A percentile compares a stretch with the other conserved stretches of the same genome.
phyloP scores from a whole-genome alignment of 768 basidiomycete species.

The Xerocomellus amylosporus region DNA sequence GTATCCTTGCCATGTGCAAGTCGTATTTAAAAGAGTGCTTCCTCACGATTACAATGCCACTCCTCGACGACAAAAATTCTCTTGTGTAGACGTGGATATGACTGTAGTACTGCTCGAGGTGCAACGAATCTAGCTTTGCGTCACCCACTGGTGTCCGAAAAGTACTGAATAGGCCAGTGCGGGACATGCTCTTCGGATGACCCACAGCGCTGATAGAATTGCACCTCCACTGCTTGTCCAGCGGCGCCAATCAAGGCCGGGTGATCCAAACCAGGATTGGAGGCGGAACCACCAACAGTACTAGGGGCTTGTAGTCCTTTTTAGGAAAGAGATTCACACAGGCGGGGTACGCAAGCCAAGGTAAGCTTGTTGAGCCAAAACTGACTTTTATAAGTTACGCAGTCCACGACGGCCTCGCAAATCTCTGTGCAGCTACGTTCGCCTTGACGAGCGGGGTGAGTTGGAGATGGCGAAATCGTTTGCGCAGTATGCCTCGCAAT shows the following conservation, averaged over 20 bases:
- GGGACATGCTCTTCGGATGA: too few species aligned
- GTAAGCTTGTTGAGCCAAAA: conserved; percentile 13
- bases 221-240: too few species aligned
- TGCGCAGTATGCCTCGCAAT: conserved; percentile 80
- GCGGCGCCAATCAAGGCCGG: too few species aligned
- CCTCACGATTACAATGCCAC: too few species aligned
- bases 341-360: conserved; percentile 21
- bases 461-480: conserved; percentile 62
- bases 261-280: background rate
- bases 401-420: conserved; percentile 10
- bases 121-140: too few species aligned
- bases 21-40: background rate
- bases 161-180: too few species aligned
- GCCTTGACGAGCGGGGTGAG: conserved; percentile 17
- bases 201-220: too few species aligned
- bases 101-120: too few species aligned
- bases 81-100: too few species aligned
- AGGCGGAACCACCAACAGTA: too few species aligned
- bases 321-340: conserved; percentile 22
- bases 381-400: conserved; percentile 15
- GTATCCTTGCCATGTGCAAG: background rate
- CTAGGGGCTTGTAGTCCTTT: background rate
- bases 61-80: too few species aligned
- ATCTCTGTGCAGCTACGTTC: conserved; percentile 11
- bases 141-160: too few species aligned